Conservation (phyloP, 106 monocot species). For the Acorus gramineus region DNA sequence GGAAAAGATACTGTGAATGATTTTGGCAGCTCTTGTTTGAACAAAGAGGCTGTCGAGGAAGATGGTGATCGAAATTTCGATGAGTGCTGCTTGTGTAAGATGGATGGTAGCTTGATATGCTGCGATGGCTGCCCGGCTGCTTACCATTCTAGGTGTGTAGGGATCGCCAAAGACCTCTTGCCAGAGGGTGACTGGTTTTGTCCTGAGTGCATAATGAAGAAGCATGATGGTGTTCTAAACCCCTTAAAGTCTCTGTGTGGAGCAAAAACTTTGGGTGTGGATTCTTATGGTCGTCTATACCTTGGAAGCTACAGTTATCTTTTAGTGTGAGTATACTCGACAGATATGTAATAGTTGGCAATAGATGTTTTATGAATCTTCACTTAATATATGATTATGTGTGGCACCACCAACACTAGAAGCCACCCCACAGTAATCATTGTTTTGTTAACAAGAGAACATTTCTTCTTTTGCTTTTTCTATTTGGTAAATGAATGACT, state of each 20-base stretch:
- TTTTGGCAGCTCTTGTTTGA: slow-evolving; percentile 6
- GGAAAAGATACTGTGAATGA: slow-evolving; percentile 16
- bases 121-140: slow-evolving; percentile 99
- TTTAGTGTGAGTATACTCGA: slow-evolving; percentile 62
- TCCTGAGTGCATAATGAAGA: slow-evolving; percentile 64
- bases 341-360: not conserved
- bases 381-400: not conserved
- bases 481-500: too few species aligned
- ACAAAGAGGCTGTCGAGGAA: slow-evolving; percentile 16
- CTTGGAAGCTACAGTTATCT: slow-evolving; percentile 66
- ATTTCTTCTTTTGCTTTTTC: too few species aligned
- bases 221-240: slow-evolving; percentile 25
- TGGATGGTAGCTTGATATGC: slow-evolving; percentile 93
- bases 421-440: too few species aligned
- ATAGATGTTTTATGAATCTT: not conserved
- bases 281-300: slow-evolving; percentile 68
- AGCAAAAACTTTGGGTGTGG: slow-evolving; percentile 71
- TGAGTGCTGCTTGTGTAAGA: slow-evolving; percentile 82
- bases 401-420: too few species aligned
- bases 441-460: too few species aligned
- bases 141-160: slow-evolving; percentile 93
- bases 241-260: slow-evolving; percentile 37
- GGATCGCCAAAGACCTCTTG: slow-evolving; percentile 59
- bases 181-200: slow-evolving; percentile 97
- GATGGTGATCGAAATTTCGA: slow-evolving; percentile 66